Conservation (phyloP, 805 yeast species). For the Yarrowia phangngaensis region DNA sequence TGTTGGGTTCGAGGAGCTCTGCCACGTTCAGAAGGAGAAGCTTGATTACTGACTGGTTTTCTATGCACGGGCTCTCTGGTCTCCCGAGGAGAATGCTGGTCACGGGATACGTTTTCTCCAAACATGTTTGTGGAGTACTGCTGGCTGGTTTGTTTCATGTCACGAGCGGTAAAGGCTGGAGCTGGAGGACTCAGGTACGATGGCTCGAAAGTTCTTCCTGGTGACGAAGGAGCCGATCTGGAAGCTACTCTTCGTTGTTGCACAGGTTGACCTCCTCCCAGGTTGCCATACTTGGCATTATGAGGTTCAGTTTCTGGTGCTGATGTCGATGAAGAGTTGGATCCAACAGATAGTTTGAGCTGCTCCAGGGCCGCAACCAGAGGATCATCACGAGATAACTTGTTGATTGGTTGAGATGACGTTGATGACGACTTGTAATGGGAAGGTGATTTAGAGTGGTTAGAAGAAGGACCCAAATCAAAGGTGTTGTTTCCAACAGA, state of each 20-base stretch:
- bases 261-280: slow-evolving; percentile 24
- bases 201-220: slow-evolving; percentile 27
- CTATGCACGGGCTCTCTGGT: slow-evolving; percentile 16
- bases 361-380: slow-evolving; percentile 53
- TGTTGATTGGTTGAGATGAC: slow-evolving; percentile 27
- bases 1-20: slow-evolving; percentile 8
- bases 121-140: slow-evolving; percentile 30
- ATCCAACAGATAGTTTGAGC: slow-evolving; percentile 35
- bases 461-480: slow-evolving; percentile 33
- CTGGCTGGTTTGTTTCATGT: slow-evolving; percentile 42
- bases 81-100: too few species aligned
- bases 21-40: slow-evolving; percentile 11
- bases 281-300: slow-evolving; percentile 21
- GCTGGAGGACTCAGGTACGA: slow-evolving; percentile 35
- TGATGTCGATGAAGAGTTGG: slow-evolving; percentile 25
- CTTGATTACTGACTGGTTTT: slow-evolving; percentile 21
- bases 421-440: slow-evolving; percentile 12
- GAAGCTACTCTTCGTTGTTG: slow-evolving; percentile 32
- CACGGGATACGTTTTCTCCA: slow-evolving; percentile 19
- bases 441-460: slow-evolving; percentile 28
- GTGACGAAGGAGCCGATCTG: slow-evolving; percentile 35
- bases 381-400: slow-evolving; percentile 44
- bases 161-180: slow-evolving; percentile 41
- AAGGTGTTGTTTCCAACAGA: slow-evolving; percentile 37
- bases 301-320: slow-evolving; percentile 16